A percentile compares a stretch with the other conserved stretches of the same genome.
These are phyloP conservation scores for Cardiospermum halicacabum DNA, from an alignment of 345 rosid genomes.

Conservation along the genomic window DNA sequence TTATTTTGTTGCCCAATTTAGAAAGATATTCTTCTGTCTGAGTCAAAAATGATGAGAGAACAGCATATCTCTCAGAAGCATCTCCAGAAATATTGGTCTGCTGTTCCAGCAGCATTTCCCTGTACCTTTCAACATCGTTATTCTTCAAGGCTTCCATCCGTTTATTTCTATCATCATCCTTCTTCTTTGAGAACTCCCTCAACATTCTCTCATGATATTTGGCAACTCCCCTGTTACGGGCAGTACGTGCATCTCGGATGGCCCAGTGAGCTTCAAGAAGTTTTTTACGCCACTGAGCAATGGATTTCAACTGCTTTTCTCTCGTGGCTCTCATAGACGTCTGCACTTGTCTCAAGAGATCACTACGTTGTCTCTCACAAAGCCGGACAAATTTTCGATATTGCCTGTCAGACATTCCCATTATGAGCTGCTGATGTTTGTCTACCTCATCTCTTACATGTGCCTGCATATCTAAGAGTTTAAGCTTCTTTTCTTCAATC, in stretches of 20 bases:
- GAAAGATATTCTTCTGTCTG: conserved; percentile 99
- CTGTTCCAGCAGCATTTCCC: conserved; percentile 98
- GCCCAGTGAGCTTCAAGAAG: conserved; percentile 98
- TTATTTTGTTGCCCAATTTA: conserved; percentile 87
- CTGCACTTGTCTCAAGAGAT: conserved; percentile 84
- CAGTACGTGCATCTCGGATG: conserved; percentile 96
- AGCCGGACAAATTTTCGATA: conserved; percentile 95
- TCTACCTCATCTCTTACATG: conserved; percentile 93
- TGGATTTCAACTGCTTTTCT: conserved; percentile 93
- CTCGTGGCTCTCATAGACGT: conserved; percentile 76
- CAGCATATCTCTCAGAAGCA: conserved; percentile 94
- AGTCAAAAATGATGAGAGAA: conserved; percentile 88
- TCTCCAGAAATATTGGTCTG: conserved; percentile 87
- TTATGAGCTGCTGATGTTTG: conserved; percentile 93
- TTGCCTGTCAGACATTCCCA: conserved; percentile 98
- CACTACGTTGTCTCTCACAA: conserved; percentile 95
- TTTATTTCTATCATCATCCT: conserved; percentile 91
- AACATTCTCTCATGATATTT: conserved; percentile 96
- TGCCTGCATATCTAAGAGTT: conserved; percentile 70
- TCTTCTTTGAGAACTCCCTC: conserved; percentile 93
- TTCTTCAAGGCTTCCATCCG: conserved; percentile 99
- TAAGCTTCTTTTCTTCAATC: conserved; percentile 93
- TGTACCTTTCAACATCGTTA: conserved; percentile 97
- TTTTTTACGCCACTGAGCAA: conserved; percentile 98
- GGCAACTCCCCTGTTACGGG: conserved; percentile 98